These are phyloP conservation scores for Tetracladium setigerum DNA, from an alignment of 495 filamentous ascomycete genomes.

Conservation along the genomic window DNA sequence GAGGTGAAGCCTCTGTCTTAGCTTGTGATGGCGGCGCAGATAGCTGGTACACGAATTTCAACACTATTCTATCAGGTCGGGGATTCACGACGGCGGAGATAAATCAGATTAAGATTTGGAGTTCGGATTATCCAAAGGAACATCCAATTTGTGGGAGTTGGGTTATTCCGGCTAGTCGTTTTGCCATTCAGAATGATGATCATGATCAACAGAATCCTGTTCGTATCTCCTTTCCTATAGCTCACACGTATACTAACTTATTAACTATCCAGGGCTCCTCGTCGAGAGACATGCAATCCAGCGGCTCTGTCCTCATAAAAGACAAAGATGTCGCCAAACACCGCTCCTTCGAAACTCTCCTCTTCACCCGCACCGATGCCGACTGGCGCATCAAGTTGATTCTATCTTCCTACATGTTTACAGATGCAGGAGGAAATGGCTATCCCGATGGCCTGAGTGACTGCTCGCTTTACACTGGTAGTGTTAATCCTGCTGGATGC, in stretches of 20 bases:
- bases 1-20: slow-evolving; percentile 20
- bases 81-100: slow-evolving; percentile 20
- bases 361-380: slow-evolving; percentile 27
- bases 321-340: slow-evolving; percentile 24
- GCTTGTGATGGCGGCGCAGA: slow-evolving; percentile 24
- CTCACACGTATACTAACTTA: slow-evolving; percentile 1
- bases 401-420: slow-evolving; percentile 24
- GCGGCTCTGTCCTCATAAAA: slow-evolving; percentile 25
- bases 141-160: slow-evolving; percentile 25
- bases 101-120: slow-evolving; percentile 26
- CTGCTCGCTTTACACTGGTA: slow-evolving; percentile 23
- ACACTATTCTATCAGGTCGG: slow-evolving; percentile 12
- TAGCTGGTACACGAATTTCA: slow-evolving; percentile 29
- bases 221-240: neutral
- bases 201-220: slow-evolving; percentile 26
- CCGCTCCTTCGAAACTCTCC: slow-evolving; percentile 22
- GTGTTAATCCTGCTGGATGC: slow-evolving; percentile 9
- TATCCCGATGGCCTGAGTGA: slow-evolving; percentile 26
- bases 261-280: slow-evolving; percentile 19
- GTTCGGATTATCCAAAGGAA: slow-evolving; percentile 26
- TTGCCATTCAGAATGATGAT: slow-evolving; percentile 28
- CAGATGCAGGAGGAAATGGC: slow-evolving; percentile 16
- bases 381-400: slow-evolving; percentile 26
- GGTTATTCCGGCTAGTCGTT: slow-evolving; percentile 27
- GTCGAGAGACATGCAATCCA: slow-evolving; percentile 25